These are phyloP conservation scores for Entrophospora sp. DNA, from an alignment of 192 early-diverging fungal species.

Conservation along the genomic window DNA sequence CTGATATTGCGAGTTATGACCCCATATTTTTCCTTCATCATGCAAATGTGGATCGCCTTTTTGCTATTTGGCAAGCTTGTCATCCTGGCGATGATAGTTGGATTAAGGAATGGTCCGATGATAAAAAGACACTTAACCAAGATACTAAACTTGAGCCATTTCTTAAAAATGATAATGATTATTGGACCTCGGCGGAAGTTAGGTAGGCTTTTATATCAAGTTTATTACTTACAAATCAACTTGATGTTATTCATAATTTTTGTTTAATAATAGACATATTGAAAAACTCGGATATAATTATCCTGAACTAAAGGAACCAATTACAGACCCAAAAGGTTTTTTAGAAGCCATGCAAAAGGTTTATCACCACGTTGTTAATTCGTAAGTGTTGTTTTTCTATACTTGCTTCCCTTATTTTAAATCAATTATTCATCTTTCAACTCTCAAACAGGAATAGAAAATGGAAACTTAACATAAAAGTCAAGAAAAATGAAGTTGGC, in stretches of 20 bases:
- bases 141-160: background rate
- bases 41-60: background rate
- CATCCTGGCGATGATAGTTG: constrained; percentile 1
- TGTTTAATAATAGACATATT: background rate
- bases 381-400: background rate
- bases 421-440: background rate
- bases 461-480: background rate
- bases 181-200: background rate
- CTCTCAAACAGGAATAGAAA: background rate
- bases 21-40: constrained; percentile 20
- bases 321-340: background rate
- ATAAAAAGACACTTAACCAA: background rate
- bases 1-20: constrained; percentile 12
- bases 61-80: constrained; percentile 10
- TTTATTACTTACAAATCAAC: background rate
- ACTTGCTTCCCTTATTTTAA: no score
- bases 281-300: background rate
- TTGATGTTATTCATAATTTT: background rate
- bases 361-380: background rate
- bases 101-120: no score
- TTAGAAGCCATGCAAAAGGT: background rate
- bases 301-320: no score
- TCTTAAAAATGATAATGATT: background rate
- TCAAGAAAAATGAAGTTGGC: background rate
- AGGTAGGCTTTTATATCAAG: background rate